Conservation (phyloP, 2,329 filamentous ascomycete genomes). For the Raffaelea arxii region DNA sequence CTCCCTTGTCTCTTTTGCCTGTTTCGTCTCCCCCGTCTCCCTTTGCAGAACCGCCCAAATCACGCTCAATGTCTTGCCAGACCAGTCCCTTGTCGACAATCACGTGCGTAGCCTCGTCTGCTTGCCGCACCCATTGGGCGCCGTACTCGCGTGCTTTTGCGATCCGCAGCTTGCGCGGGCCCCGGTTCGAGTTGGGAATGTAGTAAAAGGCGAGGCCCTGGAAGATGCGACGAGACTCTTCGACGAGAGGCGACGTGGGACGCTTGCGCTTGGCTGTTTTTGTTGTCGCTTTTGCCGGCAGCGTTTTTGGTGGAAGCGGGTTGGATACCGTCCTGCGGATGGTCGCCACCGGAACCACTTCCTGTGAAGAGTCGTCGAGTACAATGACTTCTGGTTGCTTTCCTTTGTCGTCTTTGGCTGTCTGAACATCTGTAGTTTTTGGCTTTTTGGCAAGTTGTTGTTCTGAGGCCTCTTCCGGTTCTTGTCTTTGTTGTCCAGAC, state of each 20-base stretch:
- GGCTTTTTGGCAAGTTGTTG: no score
- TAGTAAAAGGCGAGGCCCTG: conserved; percentile 59
- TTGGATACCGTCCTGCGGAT: conserved; percentile 6
- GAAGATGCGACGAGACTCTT: conserved; percentile 49
- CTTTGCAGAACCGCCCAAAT: not conserved
- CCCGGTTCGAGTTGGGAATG: conserved; percentile 69
- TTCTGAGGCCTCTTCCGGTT: no score
- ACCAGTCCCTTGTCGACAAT: conserved; percentile 63
- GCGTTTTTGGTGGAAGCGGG: not conserved
- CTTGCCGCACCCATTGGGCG: conserved; percentile 56
- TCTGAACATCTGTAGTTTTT: no score
- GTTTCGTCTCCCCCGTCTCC: not conserved
- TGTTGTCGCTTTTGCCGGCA: not conserved
- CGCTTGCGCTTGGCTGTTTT: conserved; percentile 34
- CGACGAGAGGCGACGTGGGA: conserved; percentile 27
- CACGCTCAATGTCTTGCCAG: conserved; percentile 46
- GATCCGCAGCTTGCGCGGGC: conserved; percentile 61
- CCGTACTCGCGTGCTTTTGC: conserved; percentile 66
- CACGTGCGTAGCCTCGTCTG: conserved; percentile 60
- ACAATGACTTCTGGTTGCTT: no score
- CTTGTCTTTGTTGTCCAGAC: no score
- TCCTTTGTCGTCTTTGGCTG: no score
- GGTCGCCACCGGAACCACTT: not conserved
- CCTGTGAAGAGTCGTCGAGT: no score
- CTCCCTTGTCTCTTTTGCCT: not conserved